A percentile compares a stretch with the other conserved stretches of the same genome.
Conservation (phyloP, 139 green algal genomes). For the Gonium pectorale region DNA sequence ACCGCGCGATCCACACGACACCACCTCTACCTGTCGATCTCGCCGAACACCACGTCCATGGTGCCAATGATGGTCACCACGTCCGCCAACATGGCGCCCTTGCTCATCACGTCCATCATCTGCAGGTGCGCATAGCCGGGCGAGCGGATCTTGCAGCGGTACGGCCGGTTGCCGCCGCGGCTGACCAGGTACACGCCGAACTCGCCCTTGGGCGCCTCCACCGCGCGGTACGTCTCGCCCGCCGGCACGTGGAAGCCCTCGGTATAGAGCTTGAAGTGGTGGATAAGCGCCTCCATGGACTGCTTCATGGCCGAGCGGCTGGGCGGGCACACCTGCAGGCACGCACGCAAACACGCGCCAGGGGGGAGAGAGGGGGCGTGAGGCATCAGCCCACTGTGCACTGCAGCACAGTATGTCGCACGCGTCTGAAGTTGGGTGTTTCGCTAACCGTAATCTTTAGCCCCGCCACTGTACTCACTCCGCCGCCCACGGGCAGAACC, state of each 20-base stretch:
- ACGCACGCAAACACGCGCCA: not conserved
- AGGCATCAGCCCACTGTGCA: too few species aligned
- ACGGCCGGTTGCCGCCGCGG: conserved; percentile 84
- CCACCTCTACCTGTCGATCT: conserved; percentile 70
- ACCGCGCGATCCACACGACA: too few species aligned
- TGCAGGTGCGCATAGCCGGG: conserved; percentile 82
- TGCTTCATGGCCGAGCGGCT: conserved; percentile 84
- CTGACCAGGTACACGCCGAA: conserved; percentile 90
- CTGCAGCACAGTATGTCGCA: too few species aligned
- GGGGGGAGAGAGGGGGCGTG: not conserved
- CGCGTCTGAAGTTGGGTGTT: too few species aligned
- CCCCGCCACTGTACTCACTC: too few species aligned
- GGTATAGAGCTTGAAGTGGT: conserved; percentile 89
- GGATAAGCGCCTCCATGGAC: conserved; percentile 88
- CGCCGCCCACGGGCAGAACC: too few species aligned
- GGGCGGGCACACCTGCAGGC: conserved; percentile 49
- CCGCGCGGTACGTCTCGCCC: conserved; percentile 56
- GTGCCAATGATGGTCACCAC: conserved; percentile 91
- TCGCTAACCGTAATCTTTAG: too few species aligned
- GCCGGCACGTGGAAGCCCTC: conserved; percentile 75
- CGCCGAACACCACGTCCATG: conserved; percentile 91
- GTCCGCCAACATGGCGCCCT: conserved; percentile 86
- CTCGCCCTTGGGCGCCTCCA: conserved; percentile 89
- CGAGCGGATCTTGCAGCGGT: conserved; percentile 85
- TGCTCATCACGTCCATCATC: conserved; percentile 80